phyloP scores from a whole-genome alignment of 192 early-diverging fungal genomes.

The Backusella liffmaniae region DNA sequence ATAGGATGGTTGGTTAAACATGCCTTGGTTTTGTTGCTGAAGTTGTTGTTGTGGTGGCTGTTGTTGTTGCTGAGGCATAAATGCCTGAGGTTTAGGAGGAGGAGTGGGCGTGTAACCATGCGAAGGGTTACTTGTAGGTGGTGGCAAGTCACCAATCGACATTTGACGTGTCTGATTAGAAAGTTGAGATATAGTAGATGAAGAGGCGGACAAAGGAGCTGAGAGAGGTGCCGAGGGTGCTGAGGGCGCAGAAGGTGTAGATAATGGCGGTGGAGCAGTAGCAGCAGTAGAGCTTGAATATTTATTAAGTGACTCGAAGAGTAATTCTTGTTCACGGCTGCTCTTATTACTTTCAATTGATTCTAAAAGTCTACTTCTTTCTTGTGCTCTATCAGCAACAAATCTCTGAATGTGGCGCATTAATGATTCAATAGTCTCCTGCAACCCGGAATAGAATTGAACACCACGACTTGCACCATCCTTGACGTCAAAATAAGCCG shows the following conservation, averaged over 20 bases:
- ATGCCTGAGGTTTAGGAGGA: conserved; percentile 11
- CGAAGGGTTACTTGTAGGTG: conserved; percentile 14
- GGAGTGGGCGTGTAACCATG: conserved; percentile 6
- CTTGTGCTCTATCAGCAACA: conserved; percentile 54
- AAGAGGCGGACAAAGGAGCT: not conserved
- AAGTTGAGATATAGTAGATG: conserved; percentile 19
- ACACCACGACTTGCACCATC: conserved; percentile 59
- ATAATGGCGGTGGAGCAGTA: conserved; percentile 24
- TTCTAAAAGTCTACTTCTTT: conserved; percentile 54
- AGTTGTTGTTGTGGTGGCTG: not conserved
- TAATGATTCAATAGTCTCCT: conserved; percentile 55
- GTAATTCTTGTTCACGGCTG: conserved; percentile 56
- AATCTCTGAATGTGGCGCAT: conserved; percentile 56
- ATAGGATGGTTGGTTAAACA: not conserved
- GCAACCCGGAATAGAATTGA: conserved; percentile 67
- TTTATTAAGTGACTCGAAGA: conserved; percentile 62
- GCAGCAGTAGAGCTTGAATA: conserved; percentile 22
- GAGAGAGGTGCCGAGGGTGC: conserved; percentile 3
- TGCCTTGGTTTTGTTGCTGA: not conserved
- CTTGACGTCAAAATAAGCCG: conserved; percentile 62
- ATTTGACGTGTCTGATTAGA: conserved; percentile 29
- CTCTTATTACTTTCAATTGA: conserved; percentile 52
- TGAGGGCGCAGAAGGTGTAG: conserved; percentile 2
- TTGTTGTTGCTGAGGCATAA: not conserved
- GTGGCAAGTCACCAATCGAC: conserved; percentile 20